Evolutionary conservation across 2,329 filamentous ascomycete species (phyloP).

Genomic region (Beauveria caledonica): DNA sequence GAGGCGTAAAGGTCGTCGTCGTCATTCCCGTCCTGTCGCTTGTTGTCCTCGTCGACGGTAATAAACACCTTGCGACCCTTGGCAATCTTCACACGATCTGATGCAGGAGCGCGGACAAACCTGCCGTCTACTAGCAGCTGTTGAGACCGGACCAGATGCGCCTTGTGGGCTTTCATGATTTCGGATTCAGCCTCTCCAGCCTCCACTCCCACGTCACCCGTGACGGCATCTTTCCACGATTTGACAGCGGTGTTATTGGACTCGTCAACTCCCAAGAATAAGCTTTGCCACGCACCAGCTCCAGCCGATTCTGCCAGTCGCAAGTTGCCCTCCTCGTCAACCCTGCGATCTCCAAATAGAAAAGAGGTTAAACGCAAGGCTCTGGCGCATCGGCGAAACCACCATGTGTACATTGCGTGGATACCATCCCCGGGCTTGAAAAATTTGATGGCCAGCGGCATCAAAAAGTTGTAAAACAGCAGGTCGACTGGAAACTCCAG

Average conservation of each 20-base stretch:
- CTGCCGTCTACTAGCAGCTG: conserved; percentile 62
- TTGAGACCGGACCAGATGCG: conserved; percentile 35
- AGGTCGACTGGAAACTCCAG: conserved; percentile 92
- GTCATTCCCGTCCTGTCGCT: conserved; percentile 51
- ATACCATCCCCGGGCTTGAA: conserved; percentile 80
- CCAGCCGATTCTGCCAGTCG: conserved; percentile 31
- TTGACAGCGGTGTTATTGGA: conserved; percentile 38
- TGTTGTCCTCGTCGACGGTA: conserved; percentile 56
- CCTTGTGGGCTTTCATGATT: conserved; percentile 32
- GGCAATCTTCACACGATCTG: conserved; percentile 88
- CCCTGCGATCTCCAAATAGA: conserved; percentile 73
- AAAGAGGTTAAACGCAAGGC: conserved; percentile 80
- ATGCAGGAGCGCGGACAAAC: conserved; percentile 88
- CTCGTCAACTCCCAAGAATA: conserved; percentile 39
- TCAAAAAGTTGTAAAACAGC: conserved; percentile 93
- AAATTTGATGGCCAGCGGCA: conserved; percentile 76
- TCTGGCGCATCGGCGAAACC: conserved; percentile 83
- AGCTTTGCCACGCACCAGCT: conserved; percentile 31
- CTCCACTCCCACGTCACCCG: conserved; percentile 38
- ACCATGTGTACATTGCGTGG: conserved; percentile 86
- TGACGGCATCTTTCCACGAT: conserved; percentile 50
- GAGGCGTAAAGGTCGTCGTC: conserved; percentile 45
- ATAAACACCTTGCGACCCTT: conserved; percentile 78
- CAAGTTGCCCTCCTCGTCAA: conserved; percentile 73
- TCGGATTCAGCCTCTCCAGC: conserved; percentile 28